Evolutionary conservation across 805 yeast genomes (phyloP), one percentile per base, ranked within the genome.

Genomic region (Ogataea haglerorum): DNA sequence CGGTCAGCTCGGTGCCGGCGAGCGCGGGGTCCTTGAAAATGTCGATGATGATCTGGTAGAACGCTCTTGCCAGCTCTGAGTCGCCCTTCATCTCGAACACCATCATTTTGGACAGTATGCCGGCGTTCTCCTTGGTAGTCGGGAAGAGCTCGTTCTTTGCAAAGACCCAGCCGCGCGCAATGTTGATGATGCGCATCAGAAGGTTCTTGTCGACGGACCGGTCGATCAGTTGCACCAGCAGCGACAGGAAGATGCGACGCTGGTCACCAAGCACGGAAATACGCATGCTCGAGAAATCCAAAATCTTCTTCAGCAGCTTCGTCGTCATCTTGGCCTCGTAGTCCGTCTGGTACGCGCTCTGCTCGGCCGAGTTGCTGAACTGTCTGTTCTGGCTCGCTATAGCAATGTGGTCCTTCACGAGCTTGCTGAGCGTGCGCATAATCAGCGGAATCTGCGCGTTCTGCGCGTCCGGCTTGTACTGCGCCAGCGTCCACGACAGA

Each of bases 71-170:
- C 38, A 78, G 64, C 1, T 85, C 77, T 6, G 86, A 76, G 56
- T 91, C 96, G 3, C 95, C 95, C 48, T 95, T 73, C 31, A 82
- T 72, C 56, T 91, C 98, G 58, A 88, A 90, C 1, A 86, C 85
- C 75, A 91, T 78, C 96, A 95, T 89, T 63, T 93, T 93, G 10
- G 90, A 76, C 42, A 93, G 68, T 29, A 93, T 82, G 0, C 95
- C 97, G 1, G 98, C 96, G 59, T 93, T 93, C 56, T 93, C 99
- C 58, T 93, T 95, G 2, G 85, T 80, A 0, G 98, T 87, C 3
- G 99, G 99, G 69, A 89, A 89, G 16, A 87, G 71, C 49, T 87
- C 96, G 4, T 78, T 70, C 42, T 82, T 77, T 2, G 87, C 77
- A 57, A 95, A 89, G 0, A 90, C 91, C 99, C 99, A 93, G 12